phyloP scores from a whole-genome alignment of 805 yeast species.

The Saccharomycopsis fermentans region DNA sequence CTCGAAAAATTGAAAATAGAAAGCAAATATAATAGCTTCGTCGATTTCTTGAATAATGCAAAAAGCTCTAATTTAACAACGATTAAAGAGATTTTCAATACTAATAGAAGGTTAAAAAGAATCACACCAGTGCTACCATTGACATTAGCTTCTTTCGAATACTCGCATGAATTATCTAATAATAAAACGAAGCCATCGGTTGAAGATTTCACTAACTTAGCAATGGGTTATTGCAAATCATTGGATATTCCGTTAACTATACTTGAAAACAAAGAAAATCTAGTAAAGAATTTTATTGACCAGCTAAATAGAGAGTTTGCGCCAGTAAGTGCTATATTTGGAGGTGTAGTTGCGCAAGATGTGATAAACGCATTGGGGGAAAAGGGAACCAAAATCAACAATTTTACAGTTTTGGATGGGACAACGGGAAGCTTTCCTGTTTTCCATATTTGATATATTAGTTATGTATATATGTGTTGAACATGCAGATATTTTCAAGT shows the following conservation, averaged over 20 bases:
- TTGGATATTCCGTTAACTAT: slow-evolving; percentile 39
- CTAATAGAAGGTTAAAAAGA: slow-evolving; percentile 34
- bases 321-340: slow-evolving; percentile 79
- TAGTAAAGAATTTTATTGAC: slow-evolving; percentile 29
- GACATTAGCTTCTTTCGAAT: slow-evolving; percentile 47
- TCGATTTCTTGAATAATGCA: slow-evolving; percentile 12
- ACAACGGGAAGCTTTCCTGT: slow-evolving; percentile 66
- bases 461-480: background rate
- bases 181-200: slow-evolving; percentile 4
- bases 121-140: slow-evolving; percentile 50
- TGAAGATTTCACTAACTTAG: slow-evolving; percentile 21
- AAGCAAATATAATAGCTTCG: slow-evolving; percentile 10
- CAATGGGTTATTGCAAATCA: slow-evolving; percentile 26
- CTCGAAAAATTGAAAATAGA: slow-evolving; percentile 10
- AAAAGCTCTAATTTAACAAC: slow-evolving; percentile 19
- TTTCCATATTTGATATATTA: slow-evolving; percentile 1
- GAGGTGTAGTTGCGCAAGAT: slow-evolving; percentile 87
- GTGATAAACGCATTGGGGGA: slow-evolving; percentile 71
- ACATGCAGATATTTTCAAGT: no score
- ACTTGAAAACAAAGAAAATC: slow-evolving; percentile 31
- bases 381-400: slow-evolving; percentile 73
- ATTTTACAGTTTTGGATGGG: slow-evolving; percentile 71
- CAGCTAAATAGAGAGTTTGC: slow-evolving; percentile 58
- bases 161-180: slow-evolving; percentile 15
- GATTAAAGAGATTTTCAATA: slow-evolving; percentile 15